phyloP scores from a whole-genome alignment of 352 stramenopile genomes.

The Phytophthora chlamydospora region DNA sequence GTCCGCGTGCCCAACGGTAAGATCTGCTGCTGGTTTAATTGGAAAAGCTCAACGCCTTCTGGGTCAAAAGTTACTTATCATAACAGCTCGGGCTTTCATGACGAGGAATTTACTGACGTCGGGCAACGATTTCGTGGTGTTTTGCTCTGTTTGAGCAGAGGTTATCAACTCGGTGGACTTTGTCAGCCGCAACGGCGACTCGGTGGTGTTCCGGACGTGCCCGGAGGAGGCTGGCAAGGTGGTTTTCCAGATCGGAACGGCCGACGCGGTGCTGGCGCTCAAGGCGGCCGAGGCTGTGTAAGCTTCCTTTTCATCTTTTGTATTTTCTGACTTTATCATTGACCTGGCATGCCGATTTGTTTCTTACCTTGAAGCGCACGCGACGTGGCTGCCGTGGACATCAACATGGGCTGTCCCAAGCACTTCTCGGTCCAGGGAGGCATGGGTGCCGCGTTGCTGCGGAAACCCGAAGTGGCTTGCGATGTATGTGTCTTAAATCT shows the following conservation, averaged over 20 bases:
- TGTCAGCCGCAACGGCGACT: slow-evolving; percentile 82
- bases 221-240: slow-evolving; percentile 80
- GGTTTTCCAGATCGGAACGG: slow-evolving; percentile 92
- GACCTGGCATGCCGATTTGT: background rate
- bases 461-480: slow-evolving; percentile 87
- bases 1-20: slow-evolving; percentile 83
- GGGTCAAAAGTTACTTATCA: background rate
- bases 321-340: background rate
- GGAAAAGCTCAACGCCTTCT: background rate
- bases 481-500: slow-evolving; percentile 49
- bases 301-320: slow-evolving; percentile 23
- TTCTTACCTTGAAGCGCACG: slow-evolving; percentile 43
- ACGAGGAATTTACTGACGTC: slow-evolving; percentile 1
- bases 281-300: slow-evolving; percentile 81
- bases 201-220: slow-evolving; percentile 90
- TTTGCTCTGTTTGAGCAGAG: slow-evolving; percentile 33
- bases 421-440: slow-evolving; percentile 92
- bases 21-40: slow-evolving; percentile 12
- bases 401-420: slow-evolving; percentile 97
- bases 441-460: slow-evolving; percentile 92
- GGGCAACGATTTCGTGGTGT: background rate
- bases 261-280: slow-evolving; percentile 74
- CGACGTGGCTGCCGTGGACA: slow-evolving; percentile 91
- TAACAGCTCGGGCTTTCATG: background rate
- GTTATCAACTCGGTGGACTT: slow-evolving; percentile 91